phyloP scores from a whole-genome alignment of 2,329 filamentous ascomycete species.

The Torrubiellomyces zombiae region DNA sequence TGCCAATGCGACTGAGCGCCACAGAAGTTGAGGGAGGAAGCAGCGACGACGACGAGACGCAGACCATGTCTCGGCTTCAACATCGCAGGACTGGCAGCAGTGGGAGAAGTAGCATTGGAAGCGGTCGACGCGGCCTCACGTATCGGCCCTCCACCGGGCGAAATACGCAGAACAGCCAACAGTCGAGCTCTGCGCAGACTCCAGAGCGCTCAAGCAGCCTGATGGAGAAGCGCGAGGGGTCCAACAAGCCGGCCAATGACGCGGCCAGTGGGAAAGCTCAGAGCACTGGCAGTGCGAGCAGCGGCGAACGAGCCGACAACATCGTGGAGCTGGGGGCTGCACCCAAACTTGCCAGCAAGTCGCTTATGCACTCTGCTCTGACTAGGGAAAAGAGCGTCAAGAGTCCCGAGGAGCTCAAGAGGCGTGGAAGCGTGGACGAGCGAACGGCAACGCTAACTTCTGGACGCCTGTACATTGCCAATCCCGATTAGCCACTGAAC shows the following conservation, averaged over 20 bases:
- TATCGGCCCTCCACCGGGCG: constrained; percentile 35
- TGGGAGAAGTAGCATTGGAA: constrained; percentile 51
- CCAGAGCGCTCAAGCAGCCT: constrained; percentile 38
- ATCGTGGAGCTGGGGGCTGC: constrained; percentile 36
- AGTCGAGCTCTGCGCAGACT: constrained; percentile 37
- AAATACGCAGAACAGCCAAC: constrained; percentile 21
- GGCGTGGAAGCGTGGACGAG: constrained; percentile 73
- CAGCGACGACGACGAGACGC: constrained; percentile 54
- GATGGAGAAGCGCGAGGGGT: constrained; percentile 21
- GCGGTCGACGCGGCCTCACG: constrained; percentile 28
- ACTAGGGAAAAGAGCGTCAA: constrained; percentile 50
- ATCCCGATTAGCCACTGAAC: constrained; percentile 49
- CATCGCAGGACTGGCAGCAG: constrained; percentile 62
- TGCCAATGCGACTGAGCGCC: constrained; percentile 84
- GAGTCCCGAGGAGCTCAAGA: constrained; percentile 53
- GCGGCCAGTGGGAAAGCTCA: constrained; percentile 28
- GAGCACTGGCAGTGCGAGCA: constrained; percentile 39
- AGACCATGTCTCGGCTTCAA: constrained; percentile 29
- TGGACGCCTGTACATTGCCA: constrained; percentile 67
- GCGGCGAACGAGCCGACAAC: constrained; percentile 42
- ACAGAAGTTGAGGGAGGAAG: constrained; percentile 86
- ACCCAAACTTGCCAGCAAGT: constrained; percentile 39
- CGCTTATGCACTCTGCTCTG: constrained; percentile 36
- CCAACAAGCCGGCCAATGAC: constrained; percentile 17
- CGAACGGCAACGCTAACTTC: constrained; percentile 59